phyloP scores from a whole-genome alignment of 352 stramenopile species.

The Albugo candida region DNA sequence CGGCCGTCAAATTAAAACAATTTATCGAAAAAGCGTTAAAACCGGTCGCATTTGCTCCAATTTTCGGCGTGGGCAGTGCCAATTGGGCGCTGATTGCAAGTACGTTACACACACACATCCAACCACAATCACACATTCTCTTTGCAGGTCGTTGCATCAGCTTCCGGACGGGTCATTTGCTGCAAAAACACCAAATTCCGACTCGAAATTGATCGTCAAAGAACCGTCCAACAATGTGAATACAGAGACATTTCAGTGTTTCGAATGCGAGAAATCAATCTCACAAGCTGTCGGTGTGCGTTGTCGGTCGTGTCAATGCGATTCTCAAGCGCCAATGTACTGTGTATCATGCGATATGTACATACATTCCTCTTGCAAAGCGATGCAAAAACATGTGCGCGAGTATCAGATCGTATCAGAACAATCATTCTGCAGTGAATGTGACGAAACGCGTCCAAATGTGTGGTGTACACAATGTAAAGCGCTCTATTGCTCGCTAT shows the following conservation, averaged over 20 bases:
- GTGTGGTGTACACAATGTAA: too few species aligned
- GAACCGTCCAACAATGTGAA: background rate
- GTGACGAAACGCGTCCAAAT: too few species aligned
- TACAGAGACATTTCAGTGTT: background rate
- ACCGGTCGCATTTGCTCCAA: too few species aligned
- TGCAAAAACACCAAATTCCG: background rate
- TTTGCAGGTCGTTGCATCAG: background rate
- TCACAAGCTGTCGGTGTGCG: background rate
- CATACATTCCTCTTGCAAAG: too few species aligned
- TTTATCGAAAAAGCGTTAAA: too few species aligned
- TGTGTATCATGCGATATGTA: too few species aligned
- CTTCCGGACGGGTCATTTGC: background rate
- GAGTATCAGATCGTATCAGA: too few species aligned
- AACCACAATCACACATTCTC: background rate
- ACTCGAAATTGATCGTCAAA: background rate
- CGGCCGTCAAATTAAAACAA: too few species aligned
- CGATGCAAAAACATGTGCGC: too few species aligned
- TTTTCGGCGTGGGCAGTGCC: slow-evolving; percentile 17
- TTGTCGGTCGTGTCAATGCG: background rate
- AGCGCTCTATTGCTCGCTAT: too few species aligned
- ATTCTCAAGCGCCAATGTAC: too few species aligned
- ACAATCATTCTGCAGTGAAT: too few species aligned
- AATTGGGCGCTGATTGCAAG: slow-evolving; percentile 51
- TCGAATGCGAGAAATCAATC: background rate
- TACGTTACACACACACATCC: slow-evolving; percentile 10